phyloP scores from a whole-genome alignment of 805 yeast species.

The Wickerhamomyces alni region DNA sequence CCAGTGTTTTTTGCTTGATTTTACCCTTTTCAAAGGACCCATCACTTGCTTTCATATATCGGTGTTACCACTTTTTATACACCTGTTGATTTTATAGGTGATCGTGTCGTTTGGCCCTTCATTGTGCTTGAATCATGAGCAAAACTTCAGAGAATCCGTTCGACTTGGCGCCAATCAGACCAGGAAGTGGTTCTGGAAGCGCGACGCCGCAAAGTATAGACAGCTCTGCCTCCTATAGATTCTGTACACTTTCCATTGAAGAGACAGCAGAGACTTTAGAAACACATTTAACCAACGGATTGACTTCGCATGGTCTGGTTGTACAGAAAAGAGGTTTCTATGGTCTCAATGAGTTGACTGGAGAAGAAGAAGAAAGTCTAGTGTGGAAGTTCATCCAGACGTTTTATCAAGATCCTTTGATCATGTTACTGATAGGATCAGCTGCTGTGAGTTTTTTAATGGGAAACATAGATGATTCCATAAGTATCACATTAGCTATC shows the following conservation, averaged over 20 bases:
- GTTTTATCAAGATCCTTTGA: slow-evolving; percentile 88
- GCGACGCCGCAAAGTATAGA: slow-evolving; percentile 28
- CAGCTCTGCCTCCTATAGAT: slow-evolving; percentile 57
- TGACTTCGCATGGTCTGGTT: slow-evolving; percentile 65
- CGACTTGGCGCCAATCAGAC: slow-evolving; percentile 16
- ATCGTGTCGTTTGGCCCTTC: too few relatives aligned
- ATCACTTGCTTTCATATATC: too few relatives aligned
- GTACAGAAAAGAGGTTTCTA: slow-evolving; percentile 62
- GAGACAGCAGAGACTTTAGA: slow-evolving; percentile 57
- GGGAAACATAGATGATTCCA: slow-evolving; percentile 96
- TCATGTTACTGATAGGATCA: slow-evolving; percentile 81
- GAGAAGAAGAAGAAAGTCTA: slow-evolving; percentile 72
- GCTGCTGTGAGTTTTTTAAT: slow-evolving; percentile 81
- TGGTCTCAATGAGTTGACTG: slow-evolving; percentile 74
- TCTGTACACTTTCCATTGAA: slow-evolving; percentile 54
- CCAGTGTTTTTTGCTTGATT: too few relatives aligned
- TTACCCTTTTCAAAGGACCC: too few relatives aligned
- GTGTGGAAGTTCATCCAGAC: slow-evolving; percentile 68
- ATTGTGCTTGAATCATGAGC: too few relatives aligned
- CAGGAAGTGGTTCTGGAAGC: slow-evolving; percentile 7
- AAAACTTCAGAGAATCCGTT: slow-evolving; percentile 28
- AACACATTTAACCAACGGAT: slow-evolving; percentile 57
- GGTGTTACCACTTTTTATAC: too few relatives aligned
- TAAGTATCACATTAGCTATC: slow-evolving; percentile 90
- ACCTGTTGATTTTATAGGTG: too few relatives aligned